These are phyloP conservation scores for Begonia loranthoides DNA, from an alignment of 306 rosid species.

Conservation along the genomic window DNA sequence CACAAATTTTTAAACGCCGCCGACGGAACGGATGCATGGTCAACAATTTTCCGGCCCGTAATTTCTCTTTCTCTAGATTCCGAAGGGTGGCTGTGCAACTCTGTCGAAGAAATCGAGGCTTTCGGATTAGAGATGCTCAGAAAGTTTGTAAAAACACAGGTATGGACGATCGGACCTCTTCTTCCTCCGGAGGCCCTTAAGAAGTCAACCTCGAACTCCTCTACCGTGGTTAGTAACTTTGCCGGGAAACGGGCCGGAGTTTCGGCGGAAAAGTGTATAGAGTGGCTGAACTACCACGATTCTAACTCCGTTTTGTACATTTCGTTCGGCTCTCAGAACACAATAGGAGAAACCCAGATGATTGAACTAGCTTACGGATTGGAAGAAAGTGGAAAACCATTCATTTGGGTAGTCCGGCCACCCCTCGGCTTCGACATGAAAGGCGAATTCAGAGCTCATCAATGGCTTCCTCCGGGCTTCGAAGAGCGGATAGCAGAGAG, in stretches of 20 bases:
- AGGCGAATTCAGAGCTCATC: slow-evolving; percentile 23
- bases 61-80: slow-evolving; percentile 18
- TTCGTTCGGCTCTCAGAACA: slow-evolving; percentile 82
- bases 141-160: slow-evolving; percentile 20
- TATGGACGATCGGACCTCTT: slow-evolving; percentile 51
- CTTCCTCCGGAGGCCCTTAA: slow-evolving; percentile 11
- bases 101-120: slow-evolving; percentile 50
- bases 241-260: slow-evolving; percentile 38
- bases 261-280: slow-evolving; percentile 23
- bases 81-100: slow-evolving; percentile 55
- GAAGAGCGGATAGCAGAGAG: slow-evolving; percentile 34
- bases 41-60: slow-evolving; percentile 27
- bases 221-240: slow-evolving; percentile 12
- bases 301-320: slow-evolving; percentile 46
- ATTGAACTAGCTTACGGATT: slow-evolving; percentile 53
- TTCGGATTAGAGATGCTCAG: slow-evolving; percentile 42
- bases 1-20: slow-evolving; percentile 29
- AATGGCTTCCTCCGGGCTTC: slow-evolving; percentile 59
- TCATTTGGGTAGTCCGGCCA: slow-evolving; percentile 71
- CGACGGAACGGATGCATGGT: slow-evolving; percentile 50
- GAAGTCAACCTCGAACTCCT: slow-evolving; percentile 2
- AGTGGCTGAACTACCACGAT: slow-evolving; percentile 38
- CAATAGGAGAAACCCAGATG: slow-evolving; percentile 46
- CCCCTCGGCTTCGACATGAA: slow-evolving; percentile 45
- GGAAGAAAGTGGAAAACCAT: slow-evolving; percentile 36